Conservation (phyloP, 2,329 filamentous ascomycete species). For the Zasmidium cellare region DNA sequence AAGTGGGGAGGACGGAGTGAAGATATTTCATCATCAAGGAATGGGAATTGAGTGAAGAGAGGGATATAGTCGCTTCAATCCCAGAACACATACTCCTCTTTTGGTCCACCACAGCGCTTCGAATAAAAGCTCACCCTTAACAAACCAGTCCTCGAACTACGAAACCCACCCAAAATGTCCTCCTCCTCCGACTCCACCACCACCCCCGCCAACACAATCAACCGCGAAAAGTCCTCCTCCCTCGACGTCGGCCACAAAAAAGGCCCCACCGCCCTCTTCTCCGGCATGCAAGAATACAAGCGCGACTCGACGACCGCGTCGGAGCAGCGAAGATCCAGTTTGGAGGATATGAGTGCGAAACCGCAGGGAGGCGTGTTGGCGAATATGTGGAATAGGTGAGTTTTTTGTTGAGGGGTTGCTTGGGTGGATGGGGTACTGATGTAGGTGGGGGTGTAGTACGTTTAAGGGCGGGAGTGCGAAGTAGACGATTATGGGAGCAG, state of each 20-base stretch:
- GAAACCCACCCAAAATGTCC: neutral
- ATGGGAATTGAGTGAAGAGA: too few relatives aligned
- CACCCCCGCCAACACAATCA: conserved; percentile 8
- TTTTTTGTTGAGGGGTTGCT: conserved; percentile 1
- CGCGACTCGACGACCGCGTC: conserved; percentile 8
- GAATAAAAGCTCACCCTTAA: too few relatives aligned
- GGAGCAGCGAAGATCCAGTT: conserved; percentile 5
- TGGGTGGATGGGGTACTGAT: conserved; percentile 1
- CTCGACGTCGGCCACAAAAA: conserved; percentile 13
- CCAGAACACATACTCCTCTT: too few relatives aligned
- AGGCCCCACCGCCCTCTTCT: conserved; percentile 11
- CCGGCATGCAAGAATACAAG: conserved; percentile 18
- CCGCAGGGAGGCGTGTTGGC: conserved; percentile 10
- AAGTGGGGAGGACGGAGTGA: neutral
- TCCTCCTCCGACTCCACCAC: neutral
- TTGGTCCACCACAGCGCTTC: neutral
- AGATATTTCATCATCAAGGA: neutral
- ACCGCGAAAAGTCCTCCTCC: conserved; percentile 8
- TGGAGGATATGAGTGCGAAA: conserved; percentile 14
- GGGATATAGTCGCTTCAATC: too few relatives aligned
- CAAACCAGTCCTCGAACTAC: too few relatives aligned
- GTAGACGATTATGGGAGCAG: too few relatives aligned
- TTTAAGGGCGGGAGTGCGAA: conserved; percentile 6
- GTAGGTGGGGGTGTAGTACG: neutral
- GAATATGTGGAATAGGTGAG: conserved; percentile 14